phyloP scores from a whole-genome alignment of 2,329 filamentous ascomycete genomes.

The Biscogniauxia mediterranea region DNA sequence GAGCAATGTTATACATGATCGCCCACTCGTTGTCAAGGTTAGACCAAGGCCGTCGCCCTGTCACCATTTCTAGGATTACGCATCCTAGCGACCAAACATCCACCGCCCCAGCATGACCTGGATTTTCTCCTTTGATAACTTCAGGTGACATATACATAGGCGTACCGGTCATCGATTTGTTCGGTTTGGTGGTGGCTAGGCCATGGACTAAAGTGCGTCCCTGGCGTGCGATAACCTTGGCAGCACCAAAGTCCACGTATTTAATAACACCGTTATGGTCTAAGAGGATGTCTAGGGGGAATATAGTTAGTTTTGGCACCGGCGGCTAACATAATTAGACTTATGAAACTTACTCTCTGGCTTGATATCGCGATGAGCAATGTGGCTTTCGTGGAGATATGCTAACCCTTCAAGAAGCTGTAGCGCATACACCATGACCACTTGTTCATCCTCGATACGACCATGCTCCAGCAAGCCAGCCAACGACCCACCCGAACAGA shows the following conservation, averaged over 20 bases:
- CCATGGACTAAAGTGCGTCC: conserved; percentile 78
- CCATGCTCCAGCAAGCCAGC: conserved; percentile 90
- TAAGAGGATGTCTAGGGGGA: conserved; percentile 74
- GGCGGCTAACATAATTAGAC: conserved; percentile 9
- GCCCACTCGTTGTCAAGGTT: conserved; percentile 98
- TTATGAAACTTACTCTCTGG: conserved; percentile 75
- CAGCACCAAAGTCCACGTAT: conserved; percentile 97
- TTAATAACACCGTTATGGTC: conserved; percentile 99
- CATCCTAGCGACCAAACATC: conserved; percentile 97
- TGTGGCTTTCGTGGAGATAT: conserved; percentile 87
- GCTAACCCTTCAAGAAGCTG: conserved; percentile 92
- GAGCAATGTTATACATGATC: conserved; percentile 99
- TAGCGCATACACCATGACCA: conserved; percentile 93
- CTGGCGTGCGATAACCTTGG: conserved; percentile 93
- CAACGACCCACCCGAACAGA: conserved; percentile 91
- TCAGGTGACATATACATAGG: conserved; percentile 99
- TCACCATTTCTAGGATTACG: conserved; percentile 97
- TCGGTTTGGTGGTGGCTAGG: conserved; percentile 60
- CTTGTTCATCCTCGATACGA: conserved; percentile 94
- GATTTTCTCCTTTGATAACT: conserved; percentile 86
- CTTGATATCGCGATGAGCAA: conserved; percentile 97
- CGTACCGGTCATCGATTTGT: conserved; percentile 94
- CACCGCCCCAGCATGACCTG: conserved; percentile 79
- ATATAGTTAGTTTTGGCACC: conserved; percentile 22
- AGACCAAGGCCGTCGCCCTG: conserved; percentile 89